These are phyloP conservation scores for Neurospora discreta DNA, from an alignment of 495 filamentous ascomycete species.

Conservation along the genomic window DNA sequence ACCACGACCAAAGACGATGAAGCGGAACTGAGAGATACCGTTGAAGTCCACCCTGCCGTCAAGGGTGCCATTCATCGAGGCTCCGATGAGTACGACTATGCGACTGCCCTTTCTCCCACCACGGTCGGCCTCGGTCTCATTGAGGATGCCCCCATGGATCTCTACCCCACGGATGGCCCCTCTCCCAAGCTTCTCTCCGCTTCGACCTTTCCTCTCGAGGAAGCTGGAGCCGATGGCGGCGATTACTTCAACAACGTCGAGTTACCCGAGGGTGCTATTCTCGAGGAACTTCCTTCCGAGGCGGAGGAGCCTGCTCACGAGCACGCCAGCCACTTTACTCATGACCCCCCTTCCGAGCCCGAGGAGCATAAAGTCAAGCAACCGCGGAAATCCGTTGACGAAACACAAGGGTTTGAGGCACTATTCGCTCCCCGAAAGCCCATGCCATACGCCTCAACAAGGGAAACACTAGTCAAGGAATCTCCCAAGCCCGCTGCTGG, in stretches of 20 bases:
- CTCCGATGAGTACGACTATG: not conserved
- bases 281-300: constrained; percentile 8
- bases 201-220: constrained; percentile 1
- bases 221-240: constrained; percentile 2
- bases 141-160: constrained; percentile 16
- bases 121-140: constrained; percentile 18
- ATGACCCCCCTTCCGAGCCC: constrained; percentile 29
- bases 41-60: not conserved
- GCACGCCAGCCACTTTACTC: constrained; percentile 22
- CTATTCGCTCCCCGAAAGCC: not conserved
- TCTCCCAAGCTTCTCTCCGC: constrained; percentile 18
- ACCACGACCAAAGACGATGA: not conserved
- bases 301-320: not conserved
- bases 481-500: not conserved
- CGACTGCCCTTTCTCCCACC: not conserved
- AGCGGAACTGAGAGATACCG: not conserved
- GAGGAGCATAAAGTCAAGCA: constrained; percentile 4
- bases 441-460: not conserved
- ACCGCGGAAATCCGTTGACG: not conserved
- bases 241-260: not conserved
- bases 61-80: not conserved
- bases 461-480: not conserved
- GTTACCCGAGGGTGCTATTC: not conserved
- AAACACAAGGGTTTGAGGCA: not conserved
- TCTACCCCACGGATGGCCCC: constrained; percentile 11